Conservation (phyloP, 495 filamentous ascomycete genomes). For the Pyrenopolyporus hunteri region DNA sequence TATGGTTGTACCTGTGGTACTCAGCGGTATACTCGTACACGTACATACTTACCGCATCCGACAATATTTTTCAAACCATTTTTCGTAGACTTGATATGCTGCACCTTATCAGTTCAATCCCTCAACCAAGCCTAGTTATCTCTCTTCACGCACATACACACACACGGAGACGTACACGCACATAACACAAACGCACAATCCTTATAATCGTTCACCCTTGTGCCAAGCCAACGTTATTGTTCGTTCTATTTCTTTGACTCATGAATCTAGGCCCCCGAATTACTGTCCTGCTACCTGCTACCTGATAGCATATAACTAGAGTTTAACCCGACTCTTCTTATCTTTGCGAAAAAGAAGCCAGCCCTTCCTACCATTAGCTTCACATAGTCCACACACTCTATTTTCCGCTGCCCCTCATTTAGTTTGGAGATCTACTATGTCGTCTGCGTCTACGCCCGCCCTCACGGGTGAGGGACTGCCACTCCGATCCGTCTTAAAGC, state of each 20-base stretch:
- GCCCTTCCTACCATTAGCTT: conserved; percentile 2
- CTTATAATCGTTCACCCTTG: no score
- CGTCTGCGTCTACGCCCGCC: conserved; percentile 36
- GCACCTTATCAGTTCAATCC: conserved; percentile 23
- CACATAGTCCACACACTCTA: neutral
- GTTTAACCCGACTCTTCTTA: no score
- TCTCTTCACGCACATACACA: no score
- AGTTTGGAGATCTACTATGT: conserved; percentile 18
- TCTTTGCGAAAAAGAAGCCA: neutral
- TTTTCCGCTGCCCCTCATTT: conserved; percentile 8
- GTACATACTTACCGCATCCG: conserved; percentile 28
- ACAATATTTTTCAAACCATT: conserved; percentile 22
- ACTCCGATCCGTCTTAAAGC: conserved; percentile 52
- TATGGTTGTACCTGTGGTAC: no score
- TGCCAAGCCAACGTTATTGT: no score
- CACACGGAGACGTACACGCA: no score
- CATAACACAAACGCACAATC: neutral
- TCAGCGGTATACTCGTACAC: no score
- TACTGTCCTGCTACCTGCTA: no score
- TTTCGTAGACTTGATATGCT: conserved; percentile 13
- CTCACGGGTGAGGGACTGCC: conserved; percentile 38
- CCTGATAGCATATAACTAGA: no score
- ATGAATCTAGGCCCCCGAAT: neutral
- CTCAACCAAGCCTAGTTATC: neutral
- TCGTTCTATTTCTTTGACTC: neutral